phyloP scores from a whole-genome alignment of 1,284 basidiomycete species.

The Pyrrhoderma lamaoense region DNA sequence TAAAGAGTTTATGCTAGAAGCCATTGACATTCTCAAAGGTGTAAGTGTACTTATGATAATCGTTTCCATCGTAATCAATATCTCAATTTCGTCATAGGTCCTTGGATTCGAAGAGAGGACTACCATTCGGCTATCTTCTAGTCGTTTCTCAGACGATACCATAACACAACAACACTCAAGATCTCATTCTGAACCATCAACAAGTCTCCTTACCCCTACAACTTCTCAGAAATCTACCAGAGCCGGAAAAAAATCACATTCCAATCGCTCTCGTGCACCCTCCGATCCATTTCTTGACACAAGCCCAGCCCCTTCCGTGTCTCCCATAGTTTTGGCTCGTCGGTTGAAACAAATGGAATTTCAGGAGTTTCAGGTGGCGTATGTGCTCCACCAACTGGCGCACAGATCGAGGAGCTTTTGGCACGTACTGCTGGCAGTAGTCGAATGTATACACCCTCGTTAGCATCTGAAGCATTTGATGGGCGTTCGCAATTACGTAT shows the following conservation, averaged over 20 bases:
- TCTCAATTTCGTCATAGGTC: conserved; percentile 12
- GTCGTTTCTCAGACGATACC: conserved; percentile 23
- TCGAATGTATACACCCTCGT: conserved; percentile 10
- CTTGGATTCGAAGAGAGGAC: conserved; percentile 20
- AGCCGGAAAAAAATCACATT: conserved; percentile 35
- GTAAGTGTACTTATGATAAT: conserved; percentile 36
- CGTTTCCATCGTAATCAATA: conserved; percentile 10
- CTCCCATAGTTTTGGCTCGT: conserved; percentile 1
- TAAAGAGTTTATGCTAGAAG: conserved; percentile 78
- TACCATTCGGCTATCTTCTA: conserved; percentile 10
- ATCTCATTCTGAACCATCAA: conserved; percentile 44
- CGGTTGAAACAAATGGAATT: background rate
- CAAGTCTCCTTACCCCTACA: conserved; percentile 31
- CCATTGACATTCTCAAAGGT: conserved; percentile 74
- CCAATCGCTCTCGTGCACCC: conserved; percentile 61
- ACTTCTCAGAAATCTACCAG: conserved; percentile 31
- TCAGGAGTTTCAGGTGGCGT: background rate
- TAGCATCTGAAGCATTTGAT: conserved; percentile 12
- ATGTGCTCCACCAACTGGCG: conserved; percentile 6
- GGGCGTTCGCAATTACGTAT: conserved; percentile 28
- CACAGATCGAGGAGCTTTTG: conserved; percentile 11
- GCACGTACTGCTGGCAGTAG: conserved; percentile 11
- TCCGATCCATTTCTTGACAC: conserved; percentile 76
- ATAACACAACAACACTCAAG: conserved; percentile 41
- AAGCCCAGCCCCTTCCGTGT: conserved; percentile 40